Base-by-base conservation (phyloP, 2,329 filamentous ascomycete species). In the Aspergillus sp. region DNA sequence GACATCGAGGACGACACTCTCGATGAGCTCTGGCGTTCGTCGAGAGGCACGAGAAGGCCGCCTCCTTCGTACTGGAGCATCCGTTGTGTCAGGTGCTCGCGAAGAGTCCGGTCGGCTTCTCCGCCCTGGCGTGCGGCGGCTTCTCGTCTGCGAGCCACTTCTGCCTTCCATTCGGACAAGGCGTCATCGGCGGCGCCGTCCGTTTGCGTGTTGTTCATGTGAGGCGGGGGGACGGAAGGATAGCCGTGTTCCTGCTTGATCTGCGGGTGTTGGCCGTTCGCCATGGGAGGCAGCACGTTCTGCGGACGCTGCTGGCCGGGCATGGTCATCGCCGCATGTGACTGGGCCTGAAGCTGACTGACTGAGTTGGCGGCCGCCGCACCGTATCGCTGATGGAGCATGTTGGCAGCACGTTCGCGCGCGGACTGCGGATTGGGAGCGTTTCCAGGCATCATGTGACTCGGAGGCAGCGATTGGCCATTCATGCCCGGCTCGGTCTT, bases 141-240 rank as follows among this genome's bases (percentile, higher is more conserved):
- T 53, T 73, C 70, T 53, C 76, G 69, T 48, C 76, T 69, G 45
- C 71, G 69, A 42, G 71, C 65, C 51, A 77, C 76, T 59, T 78
- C 76, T 5, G 70, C 66, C 50, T 76, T 74, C 76, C 77, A 79
- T 43, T 83, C 78, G 4, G 82, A 82, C 40, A 83, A 71, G 3
- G 81, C 79, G 52, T 80, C 80, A 57, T 86, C 87, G 45, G 72
- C 78, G 29, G 88, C 76, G 47, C 92, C 93, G 66, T 97, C 93
- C 13, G 87, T 87, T 70, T 97, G 89, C 20, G 85, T 73, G 45
- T 77, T 76, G 45, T 72, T 69, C 47, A 79, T 62, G 13, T 73
- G 74, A 21, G 69, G 61, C 48, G 75, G 72, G 32, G 72, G 64
- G 44, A 66, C 61, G 21, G 64, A 63, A 42, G 73, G 70, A 55